Conservation (phyloP, 257 asterid species). For the Cynanchum wilfordii region DNA sequence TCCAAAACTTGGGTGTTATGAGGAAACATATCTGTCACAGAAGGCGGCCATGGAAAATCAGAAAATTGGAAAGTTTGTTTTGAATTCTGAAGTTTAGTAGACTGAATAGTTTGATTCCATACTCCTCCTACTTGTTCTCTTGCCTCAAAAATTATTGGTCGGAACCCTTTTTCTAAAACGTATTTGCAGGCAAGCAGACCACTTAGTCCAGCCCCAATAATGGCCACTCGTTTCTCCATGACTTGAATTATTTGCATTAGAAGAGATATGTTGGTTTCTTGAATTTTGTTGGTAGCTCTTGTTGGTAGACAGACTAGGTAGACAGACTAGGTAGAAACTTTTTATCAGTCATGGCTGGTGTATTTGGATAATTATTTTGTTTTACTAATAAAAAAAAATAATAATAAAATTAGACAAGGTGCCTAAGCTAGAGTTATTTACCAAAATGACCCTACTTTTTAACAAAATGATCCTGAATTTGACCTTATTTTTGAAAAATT, state of each 20-base stretch:
- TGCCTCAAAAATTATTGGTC: conserved; percentile 45
- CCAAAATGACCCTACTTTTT: too few relatives aligned
- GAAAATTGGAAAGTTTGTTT: conserved; percentile 36
- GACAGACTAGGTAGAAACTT: too few relatives aligned
- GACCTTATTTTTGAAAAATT: too few relatives aligned
- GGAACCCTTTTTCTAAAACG: conserved; percentile 32
- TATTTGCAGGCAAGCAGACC: conserved; percentile 65
- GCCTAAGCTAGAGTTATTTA: too few relatives aligned
- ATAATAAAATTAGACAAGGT: too few relatives aligned
- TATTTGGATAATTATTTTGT: too few relatives aligned
- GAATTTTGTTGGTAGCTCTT: too few relatives aligned
- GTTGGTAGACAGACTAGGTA: too few relatives aligned
- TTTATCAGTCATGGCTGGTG: too few relatives aligned
- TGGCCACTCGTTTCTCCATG: conserved; percentile 54
- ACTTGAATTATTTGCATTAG: not conserved
- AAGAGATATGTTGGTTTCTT: too few relatives aligned
- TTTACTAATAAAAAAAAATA: too few relatives aligned
- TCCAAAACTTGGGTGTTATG: conserved; percentile 20
- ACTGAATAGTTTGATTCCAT: conserved; percentile 54
- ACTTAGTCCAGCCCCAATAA: conserved; percentile 59
- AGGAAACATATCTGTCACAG: conserved; percentile 35
- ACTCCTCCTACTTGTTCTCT: conserved; percentile 37
- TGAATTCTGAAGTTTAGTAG: conserved; percentile 39
- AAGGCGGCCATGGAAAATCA: conserved; percentile 59
- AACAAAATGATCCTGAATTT: too few relatives aligned